Conservation (phyloP, 768 basidiomycete genomes). For the Boletellus emodensis region DNA sequence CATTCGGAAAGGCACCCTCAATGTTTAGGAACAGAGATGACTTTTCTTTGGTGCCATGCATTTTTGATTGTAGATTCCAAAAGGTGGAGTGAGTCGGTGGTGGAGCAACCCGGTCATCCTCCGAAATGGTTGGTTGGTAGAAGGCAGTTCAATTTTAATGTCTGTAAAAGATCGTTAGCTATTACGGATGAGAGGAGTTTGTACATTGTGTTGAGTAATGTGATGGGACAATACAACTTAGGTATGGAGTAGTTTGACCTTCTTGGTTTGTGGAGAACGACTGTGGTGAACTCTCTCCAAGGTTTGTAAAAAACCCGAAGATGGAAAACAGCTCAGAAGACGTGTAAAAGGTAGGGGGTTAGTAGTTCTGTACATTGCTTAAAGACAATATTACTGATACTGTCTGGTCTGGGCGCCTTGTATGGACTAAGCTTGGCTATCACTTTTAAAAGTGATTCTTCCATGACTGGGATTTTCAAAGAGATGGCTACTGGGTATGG, state of each 20-base stretch:
- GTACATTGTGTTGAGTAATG: neutral
- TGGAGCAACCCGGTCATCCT: neutral
- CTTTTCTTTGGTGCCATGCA: neutral
- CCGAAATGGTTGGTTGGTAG: neutral
- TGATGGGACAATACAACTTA: slow-evolving; percentile 36
- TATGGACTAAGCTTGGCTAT: neutral
- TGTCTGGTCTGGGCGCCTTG: slow-evolving; percentile 26
- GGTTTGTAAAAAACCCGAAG: slow-evolving; percentile 9
- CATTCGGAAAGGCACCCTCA: no score
- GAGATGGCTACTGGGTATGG: no score
- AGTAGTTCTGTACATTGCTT: slow-evolving; percentile 12
- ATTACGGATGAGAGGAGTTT: neutral
- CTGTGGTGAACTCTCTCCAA: slow-evolving; percentile 27
- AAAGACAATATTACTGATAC: slow-evolving; percentile 26
- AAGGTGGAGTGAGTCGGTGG: neutral
- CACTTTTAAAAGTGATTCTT: no score
- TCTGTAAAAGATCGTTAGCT: neutral
- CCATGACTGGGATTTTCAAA: no score
- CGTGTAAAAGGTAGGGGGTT: neutral
- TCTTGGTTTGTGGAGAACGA: slow-evolving; percentile 35
- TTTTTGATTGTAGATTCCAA: neutral
- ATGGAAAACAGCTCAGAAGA: neutral
- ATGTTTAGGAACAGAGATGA: no score
- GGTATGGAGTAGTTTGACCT: slow-evolving; percentile 31
- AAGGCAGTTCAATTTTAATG: neutral